These are phyloP conservation scores for Kregervanrija fluxuum DNA, from an alignment of 805 yeast genomes.

Conservation along the genomic window DNA sequence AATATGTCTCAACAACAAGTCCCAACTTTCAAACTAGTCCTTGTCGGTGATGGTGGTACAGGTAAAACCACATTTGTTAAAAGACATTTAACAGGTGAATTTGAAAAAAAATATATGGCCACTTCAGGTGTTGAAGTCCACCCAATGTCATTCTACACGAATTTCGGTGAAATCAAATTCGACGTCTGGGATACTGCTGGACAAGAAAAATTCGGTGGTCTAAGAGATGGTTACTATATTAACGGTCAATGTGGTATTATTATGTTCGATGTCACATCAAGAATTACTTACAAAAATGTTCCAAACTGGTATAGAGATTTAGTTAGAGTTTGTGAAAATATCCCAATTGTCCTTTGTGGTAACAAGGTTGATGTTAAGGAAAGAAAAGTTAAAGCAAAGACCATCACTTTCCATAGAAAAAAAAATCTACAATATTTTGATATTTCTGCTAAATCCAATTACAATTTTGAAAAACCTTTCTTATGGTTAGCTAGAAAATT, in stretches of 20 bases:
- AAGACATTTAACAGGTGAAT: constrained; percentile 99
- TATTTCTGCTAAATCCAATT: constrained; percentile 98
- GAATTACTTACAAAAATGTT: constrained; percentile 99
- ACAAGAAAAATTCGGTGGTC: constrained; percentile 99
- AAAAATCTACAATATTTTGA: constrained; percentile 99
- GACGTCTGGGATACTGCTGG: constrained; percentile 99
- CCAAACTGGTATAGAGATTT: constrained; percentile 99
- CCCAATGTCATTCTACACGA: constrained; percentile 96
- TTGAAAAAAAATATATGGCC: constrained; percentile 97
- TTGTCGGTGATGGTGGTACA: constrained; percentile 99
- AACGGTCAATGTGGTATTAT: constrained; percentile 99
- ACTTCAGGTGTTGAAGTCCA: constrained; percentile 99
- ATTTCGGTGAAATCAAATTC: constrained; percentile 96
- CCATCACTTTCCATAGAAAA: constrained; percentile 99
- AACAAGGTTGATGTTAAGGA: constrained; percentile 99
- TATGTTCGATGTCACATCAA: constrained; percentile 99
- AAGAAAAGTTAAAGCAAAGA: constrained; percentile 99
- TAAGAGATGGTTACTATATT: constrained; percentile 99
- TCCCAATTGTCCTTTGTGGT: constrained; percentile 98
- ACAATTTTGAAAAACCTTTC: constrained; percentile 99
- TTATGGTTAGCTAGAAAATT: constrained; percentile 99
- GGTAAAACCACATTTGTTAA: constrained; percentile 99
- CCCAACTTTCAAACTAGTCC: constrained; percentile 96
- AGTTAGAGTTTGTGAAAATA: constrained; percentile 99
- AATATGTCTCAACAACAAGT: constrained; percentile 67